These are phyloP conservation scores for Stephania japonica DNA, from an alignment of 164 flowering plant species.

Conservation along the genomic window DNA sequence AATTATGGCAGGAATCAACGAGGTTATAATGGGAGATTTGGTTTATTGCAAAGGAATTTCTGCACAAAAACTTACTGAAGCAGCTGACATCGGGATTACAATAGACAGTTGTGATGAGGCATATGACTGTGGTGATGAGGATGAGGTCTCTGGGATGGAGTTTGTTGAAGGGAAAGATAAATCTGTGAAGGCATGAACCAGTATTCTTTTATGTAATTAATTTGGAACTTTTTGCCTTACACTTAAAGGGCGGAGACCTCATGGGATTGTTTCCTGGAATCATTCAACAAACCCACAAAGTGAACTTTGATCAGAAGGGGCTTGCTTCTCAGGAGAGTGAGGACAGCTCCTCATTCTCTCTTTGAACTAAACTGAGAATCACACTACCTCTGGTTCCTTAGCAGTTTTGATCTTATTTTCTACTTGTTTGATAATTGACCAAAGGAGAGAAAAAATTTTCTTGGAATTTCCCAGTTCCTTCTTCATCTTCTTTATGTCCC, in stretches of 20 bases:
- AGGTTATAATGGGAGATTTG: conserved; percentile 77
- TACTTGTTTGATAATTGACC: neutral
- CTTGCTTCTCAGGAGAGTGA: neutral
- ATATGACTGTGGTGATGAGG: conserved; percentile 27
- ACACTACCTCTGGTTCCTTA: neutral
- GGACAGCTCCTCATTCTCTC: neutral
- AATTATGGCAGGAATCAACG: conserved; percentile 45
- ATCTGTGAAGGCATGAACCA: conserved; percentile 54
- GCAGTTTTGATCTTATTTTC: neutral
- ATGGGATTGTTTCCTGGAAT: neutral
- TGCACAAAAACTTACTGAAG: conserved; percentile 23
- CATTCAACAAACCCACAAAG: neutral
- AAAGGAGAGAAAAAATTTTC: neutral
- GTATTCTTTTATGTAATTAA: conserved; percentile 1
- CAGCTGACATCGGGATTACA: conserved; percentile 30
- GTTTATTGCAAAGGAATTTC: conserved; percentile 52
- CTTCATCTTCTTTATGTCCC: neutral
- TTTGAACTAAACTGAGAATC: neutral
- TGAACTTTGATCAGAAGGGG: neutral
- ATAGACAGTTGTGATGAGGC: conserved; percentile 30
- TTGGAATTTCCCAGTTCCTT: neutral
- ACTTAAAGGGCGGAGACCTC: neutral
- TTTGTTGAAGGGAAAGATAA: conserved; percentile 35
- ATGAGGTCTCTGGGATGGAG: conserved; percentile 40
- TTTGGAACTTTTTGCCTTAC: neutral